Evolutionary conservation across 192 early-diverging fungal species (phyloP).

Genomic region (Linnemannia exigua): DNA sequence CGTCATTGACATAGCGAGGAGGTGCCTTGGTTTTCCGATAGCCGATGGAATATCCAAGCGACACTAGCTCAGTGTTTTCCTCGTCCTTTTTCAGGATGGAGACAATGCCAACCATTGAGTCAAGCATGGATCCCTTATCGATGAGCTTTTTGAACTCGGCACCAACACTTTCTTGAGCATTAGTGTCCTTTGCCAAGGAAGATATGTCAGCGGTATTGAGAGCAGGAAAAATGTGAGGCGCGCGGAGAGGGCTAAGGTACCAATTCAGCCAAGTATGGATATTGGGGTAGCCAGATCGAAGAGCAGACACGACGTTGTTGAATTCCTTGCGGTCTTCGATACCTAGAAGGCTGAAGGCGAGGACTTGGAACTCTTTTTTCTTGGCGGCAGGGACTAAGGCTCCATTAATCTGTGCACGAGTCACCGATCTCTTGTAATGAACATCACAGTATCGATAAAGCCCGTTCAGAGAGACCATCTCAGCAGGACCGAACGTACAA

Average conservation of each 20-base stretch:
- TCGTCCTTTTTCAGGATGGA: too few species aligned
- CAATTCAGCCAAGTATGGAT: background rate
- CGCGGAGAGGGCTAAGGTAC: background rate
- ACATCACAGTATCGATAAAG: conserved; percentile 24
- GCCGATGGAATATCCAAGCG: too few species aligned
- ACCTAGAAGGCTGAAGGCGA: background rate
- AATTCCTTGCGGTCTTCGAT: background rate
- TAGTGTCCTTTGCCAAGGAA: background rate
- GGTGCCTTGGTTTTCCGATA: too few species aligned
- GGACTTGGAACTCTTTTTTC: background rate
- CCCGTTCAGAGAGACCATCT: background rate
- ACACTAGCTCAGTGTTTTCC: too few species aligned
- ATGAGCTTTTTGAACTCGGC: background rate
- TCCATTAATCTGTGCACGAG: background rate
- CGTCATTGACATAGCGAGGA: too few species aligned
- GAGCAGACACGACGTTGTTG: background rate
- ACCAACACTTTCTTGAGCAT: conserved; percentile 11
- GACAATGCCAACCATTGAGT: background rate
- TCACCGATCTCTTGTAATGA: conserved; percentile 26
- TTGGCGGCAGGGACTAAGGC: background rate
- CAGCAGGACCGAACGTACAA: background rate
- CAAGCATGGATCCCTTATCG: background rate
- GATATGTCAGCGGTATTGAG: background rate
- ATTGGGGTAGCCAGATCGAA: background rate
- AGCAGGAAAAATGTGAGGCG: background rate